phyloP scores from a whole-genome alignment of 2,329 filamentous ascomycete genomes.

The Colletotrichum eremochloae region DNA sequence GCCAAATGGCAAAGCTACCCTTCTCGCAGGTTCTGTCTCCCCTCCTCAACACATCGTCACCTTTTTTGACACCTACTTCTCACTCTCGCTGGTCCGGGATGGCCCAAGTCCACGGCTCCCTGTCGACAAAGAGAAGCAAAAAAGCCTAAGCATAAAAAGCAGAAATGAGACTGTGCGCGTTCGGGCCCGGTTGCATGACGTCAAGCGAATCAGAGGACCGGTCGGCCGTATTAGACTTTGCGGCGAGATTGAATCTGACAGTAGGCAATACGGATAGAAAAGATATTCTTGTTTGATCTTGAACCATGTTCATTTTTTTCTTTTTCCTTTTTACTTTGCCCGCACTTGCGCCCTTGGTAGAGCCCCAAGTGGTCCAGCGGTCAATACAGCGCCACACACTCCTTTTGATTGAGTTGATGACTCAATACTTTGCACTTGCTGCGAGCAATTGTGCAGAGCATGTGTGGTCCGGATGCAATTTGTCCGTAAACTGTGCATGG shows the following conservation, averaged over 20 bases:
- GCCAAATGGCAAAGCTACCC: too few relatives aligned
- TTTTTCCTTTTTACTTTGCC: not conserved
- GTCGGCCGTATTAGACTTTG: not conserved
- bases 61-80: not conserved
- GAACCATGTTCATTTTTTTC: not conserved
- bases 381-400: not conserved
- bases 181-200: conserved; percentile 21
- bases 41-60: not conserved
- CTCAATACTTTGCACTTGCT: not conserved
- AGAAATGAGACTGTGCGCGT: conserved; percentile 26
- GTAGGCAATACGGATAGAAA: conserved; percentile 3
- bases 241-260: conserved; percentile 17
- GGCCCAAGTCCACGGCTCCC: conserved; percentile 7
- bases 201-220: conserved; percentile 27
- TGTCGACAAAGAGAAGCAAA: conserved; percentile 6
- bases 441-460: not conserved
- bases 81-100: not conserved
- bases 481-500: not conserved
- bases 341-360: not conserved
- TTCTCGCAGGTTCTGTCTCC: not conserved
- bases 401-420: not conserved
- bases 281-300: not conserved
- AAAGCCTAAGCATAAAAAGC: conserved; percentile 31
- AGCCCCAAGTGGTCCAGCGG: not conserved
- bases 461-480: not conserved